These are phyloP conservation scores for Hanseniaspora mollemarum DNA, from an alignment of 805 yeast genomes.

Conservation along the genomic window DNA sequence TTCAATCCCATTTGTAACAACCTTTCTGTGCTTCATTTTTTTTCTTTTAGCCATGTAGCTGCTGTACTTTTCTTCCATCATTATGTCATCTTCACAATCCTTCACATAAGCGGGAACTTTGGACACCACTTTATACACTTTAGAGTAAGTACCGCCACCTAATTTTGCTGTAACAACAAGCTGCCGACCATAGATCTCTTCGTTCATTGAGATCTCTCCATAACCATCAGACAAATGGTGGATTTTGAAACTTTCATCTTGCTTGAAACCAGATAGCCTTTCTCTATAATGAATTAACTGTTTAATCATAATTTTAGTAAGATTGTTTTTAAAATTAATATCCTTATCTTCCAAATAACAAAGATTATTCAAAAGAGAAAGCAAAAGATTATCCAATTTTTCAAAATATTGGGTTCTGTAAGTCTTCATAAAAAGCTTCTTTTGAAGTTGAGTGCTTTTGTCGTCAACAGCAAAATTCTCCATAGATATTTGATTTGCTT, in stretches of 20 bases:
- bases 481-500: not conserved
- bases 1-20: not conserved
- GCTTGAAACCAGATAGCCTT: constrained; percentile 1
- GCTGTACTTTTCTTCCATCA: not conserved
- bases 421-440: not conserved
- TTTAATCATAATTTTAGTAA: not conserved
- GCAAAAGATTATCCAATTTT: not conserved
- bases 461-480: constrained; percentile 10
- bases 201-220: constrained; percentile 49
- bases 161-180: constrained; percentile 56
- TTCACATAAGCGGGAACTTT: constrained; percentile 33
- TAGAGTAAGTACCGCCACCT: constrained; percentile 91
- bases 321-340: not conserved
- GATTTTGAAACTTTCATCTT: not conserved
- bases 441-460: not conserved
- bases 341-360: constrained; percentile 7
- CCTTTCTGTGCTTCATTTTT: not conserved
- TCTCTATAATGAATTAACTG: constrained; percentile 1
- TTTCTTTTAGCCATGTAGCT: not conserved
- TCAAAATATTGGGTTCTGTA: not conserved
- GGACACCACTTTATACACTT: constrained; percentile 62
- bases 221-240: constrained; percentile 48
- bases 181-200: constrained; percentile 50
- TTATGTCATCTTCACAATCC: not conserved
- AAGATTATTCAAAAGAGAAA: constrained; percentile 1